phyloP scores from a whole-genome alignment of 805 yeast genomes.

The Spathaspora sp. region DNA sequence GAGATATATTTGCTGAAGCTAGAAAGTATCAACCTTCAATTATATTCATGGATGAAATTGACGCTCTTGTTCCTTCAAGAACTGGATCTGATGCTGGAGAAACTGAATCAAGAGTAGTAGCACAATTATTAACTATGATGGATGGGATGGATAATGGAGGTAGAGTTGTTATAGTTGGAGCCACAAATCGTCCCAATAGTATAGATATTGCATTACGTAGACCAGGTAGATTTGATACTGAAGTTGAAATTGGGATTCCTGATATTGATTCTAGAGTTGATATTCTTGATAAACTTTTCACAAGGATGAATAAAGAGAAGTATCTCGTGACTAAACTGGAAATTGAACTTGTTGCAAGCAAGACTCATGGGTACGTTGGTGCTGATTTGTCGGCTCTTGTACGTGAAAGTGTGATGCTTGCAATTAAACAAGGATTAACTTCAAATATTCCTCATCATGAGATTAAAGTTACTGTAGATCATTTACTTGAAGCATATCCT shows the following conservation, averaged over 20 bases:
- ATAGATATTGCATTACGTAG: constrained; percentile 73
- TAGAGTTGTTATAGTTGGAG: constrained; percentile 66
- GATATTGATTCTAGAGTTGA: constrained; percentile 76
- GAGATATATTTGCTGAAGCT: constrained; percentile 84
- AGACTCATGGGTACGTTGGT: constrained; percentile 96
- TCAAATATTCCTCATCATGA: constrained; percentile 20
- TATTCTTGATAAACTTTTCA: constrained; percentile 63
- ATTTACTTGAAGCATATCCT: constrained; percentile 66
- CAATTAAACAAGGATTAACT: constrained; percentile 63
- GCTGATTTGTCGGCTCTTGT: constrained; percentile 88
- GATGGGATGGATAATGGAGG: constrained; percentile 71
- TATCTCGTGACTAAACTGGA: constrained; percentile 52
- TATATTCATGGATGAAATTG: constrained; percentile 89
- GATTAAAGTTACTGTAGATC: constrained; percentile 48
- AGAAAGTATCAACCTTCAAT: constrained; percentile 80
- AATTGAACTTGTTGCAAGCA: constrained; percentile 60
- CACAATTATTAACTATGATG: constrained; percentile 79
- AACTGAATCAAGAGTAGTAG: constrained; percentile 85
- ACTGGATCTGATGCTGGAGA: constrained; percentile 86
- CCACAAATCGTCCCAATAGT: constrained; percentile 68
- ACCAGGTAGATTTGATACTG: constrained; percentile 89
- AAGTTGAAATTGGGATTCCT: constrained; percentile 88
- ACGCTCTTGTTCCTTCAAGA: constrained; percentile 83
- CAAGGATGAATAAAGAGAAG: constrained; percentile 40
- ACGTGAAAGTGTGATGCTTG: constrained; percentile 82